Evolutionary conservation across 2,329 filamentous ascomycete species (phyloP).

Genomic region (Fusarium sp.): DNA sequence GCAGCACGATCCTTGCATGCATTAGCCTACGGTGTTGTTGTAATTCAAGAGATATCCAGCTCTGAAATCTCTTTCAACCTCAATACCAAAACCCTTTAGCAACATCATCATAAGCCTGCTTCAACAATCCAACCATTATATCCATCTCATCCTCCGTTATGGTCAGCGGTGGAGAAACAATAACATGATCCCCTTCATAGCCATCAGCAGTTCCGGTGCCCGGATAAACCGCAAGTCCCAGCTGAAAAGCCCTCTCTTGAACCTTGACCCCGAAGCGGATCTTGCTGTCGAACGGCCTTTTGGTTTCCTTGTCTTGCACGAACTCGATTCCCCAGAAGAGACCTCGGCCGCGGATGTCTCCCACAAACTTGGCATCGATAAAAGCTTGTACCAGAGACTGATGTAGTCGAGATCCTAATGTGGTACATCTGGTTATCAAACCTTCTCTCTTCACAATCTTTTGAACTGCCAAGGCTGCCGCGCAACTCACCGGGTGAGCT

Average conservation of each 20-base stretch:
- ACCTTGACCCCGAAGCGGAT: constrained; percentile 45
- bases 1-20: no score
- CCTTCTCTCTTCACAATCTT: constrained; percentile 66
- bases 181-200: constrained; percentile 72
- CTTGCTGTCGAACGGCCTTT: constrained; percentile 50
- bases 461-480: constrained; percentile 72
- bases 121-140: constrained; percentile 14
- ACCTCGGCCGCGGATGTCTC: constrained; percentile 69
- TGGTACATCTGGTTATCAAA: constrained; percentile 67
- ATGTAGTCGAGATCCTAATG: constrained; percentile 63
- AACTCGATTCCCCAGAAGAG: constrained; percentile 62
- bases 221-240: constrained; percentile 66
- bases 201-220: constrained; percentile 70
- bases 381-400: constrained; percentile 57
- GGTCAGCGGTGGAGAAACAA: constrained; percentile 76
- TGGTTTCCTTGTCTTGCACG: constrained; percentile 53
- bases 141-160: constrained; percentile 55
- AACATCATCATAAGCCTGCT: constrained; percentile 28
- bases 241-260: constrained; percentile 45
- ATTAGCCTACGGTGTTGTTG: no score
- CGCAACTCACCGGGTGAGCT: constrained; percentile 67
- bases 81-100: not conserved
- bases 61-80: not conserved
- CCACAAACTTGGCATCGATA: constrained; percentile 61
- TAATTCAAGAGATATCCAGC: no score